Base-by-base conservation (phyloP, 768 basidiomycete genomes). In the Phylloporus rhodoxanthus region DNA sequence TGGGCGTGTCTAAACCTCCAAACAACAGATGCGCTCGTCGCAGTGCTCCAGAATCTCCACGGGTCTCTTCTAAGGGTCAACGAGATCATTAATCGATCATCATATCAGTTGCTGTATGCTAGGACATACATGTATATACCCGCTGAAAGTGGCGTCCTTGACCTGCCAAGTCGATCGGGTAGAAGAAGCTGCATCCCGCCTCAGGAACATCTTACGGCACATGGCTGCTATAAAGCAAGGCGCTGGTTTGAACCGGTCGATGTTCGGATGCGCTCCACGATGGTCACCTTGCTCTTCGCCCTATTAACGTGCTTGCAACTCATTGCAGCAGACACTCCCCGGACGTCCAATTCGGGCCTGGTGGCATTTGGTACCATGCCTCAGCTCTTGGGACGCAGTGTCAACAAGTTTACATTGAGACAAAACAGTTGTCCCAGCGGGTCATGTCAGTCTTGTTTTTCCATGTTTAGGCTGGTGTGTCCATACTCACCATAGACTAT, bases 281-380 rank as follows among this genome's bases (percentile, higher is more conserved):
- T 62, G 60, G 20, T 52, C 1, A 5, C 20, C 3, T 36, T 52
- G 8, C 21, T 56, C 47, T 55, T 63, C 13, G 20, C 45, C 9
- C 29, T 56, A 3, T 41, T 62, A 5, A 30, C 53, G 9, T 56
- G 39, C 26, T 17, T 51, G 19, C 52, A 48, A n/a, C 44, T 53
- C 20, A 48, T 48, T 21, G 58, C 39, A n/a, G 50, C 50, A 2
- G 25, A 44, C n/a, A 3, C 26, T 1, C 23, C 40, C 2, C 43
- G 34, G 8, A 0, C 51, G 34, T 25, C 51, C 14, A 48, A 51
- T 3, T 29, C 53, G 1, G 54, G 52, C 23, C n/a, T 38, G 17
- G 48, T 42, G 13, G 7, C 50, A 0, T 21, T 34, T 10, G 39
- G 48, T 20, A 40, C 55, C 25, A 42, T 42, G 4, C 17, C 51